These are phyloP conservation scores for Penicillium sp. DNA, from an alignment of 2,329 filamentous ascomycete species.

Conservation along the genomic window DNA sequence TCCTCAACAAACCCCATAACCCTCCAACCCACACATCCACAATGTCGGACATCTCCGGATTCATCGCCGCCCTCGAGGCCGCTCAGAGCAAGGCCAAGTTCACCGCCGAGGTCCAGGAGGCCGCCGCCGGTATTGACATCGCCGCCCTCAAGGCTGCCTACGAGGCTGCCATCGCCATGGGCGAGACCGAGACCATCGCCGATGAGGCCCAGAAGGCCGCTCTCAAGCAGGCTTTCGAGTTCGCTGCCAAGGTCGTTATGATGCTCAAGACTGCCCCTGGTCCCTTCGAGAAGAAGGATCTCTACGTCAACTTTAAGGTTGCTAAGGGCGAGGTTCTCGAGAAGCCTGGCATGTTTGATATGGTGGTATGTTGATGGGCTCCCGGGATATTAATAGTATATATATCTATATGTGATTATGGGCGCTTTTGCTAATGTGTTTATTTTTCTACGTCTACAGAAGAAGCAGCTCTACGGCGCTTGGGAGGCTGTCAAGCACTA, in stretches of 20 bases:
- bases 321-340: constrained; percentile 38
- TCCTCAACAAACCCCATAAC: constrained; percentile 13
- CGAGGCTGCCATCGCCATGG: constrained; percentile 25
- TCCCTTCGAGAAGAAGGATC: constrained; percentile 35
- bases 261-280: constrained; percentile 35
- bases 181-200: constrained; percentile 23
- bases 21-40: constrained; percentile 18
- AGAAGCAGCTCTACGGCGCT: constrained; percentile 78
- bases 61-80: constrained; percentile 36
- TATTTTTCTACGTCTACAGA: constrained; percentile 53
- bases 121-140: constrained; percentile 35
- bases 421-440: constrained; percentile 28
- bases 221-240: constrained; percentile 39
- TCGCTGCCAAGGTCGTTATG: constrained; percentile 40
- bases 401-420: too few species aligned
- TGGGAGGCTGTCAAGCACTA: constrained; percentile 75
- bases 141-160: constrained; percentile 33
- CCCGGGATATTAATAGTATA: not conserved
- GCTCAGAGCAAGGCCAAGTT: constrained; percentile 38
- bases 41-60: constrained; percentile 39
- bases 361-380: constrained; percentile 43
- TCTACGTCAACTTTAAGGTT: constrained; percentile 51
- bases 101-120: constrained; percentile 37
- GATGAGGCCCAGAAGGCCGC: constrained; percentile 26
- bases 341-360: constrained; percentile 47